Base-by-base conservation (phyloP, 2,329 filamentous ascomycete genomes). In the Botryotinia convoluta region DNA sequence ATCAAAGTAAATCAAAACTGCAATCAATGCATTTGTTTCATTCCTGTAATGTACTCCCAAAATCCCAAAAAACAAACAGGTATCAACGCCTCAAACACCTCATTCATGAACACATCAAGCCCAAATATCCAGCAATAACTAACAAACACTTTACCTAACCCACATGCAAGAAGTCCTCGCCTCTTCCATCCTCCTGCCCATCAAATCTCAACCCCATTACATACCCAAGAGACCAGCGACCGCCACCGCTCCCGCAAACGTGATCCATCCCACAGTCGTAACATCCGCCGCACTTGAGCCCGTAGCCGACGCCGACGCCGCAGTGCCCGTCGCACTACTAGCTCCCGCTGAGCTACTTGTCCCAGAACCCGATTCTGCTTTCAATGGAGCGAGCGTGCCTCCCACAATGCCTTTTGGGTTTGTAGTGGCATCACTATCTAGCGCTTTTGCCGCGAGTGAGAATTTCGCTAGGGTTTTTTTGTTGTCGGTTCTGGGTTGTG, bases 201-300 rank as follows among this genome's bases (percentile, higher is more conserved):
- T 16, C 8, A 39, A 44, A 63, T 20, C 22, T 16, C 37, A 29
- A 44, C 29, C 10, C n/a, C 7, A 18, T 64, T 59, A 69, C 65
- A 57, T 32, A 16, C 35, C 18, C 65, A 69, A 44, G 22, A 69
- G 65, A 8, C 65, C 65, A n/a, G 48, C 65, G 10, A 69, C 48
- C 14, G 18, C 48, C 48, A 69, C 35, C 18, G 65, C 65, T 16
- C 65, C 48, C 26, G 10, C 48, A 69, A 69, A 69, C 6, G 48
- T 57, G 9, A 59, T 32, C 65, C 65, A 69, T 1, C 65, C 65
- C n/a, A 57, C 65, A 12, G 10, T 37, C 35, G 26, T n/a, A 42
- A 57, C 20, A 57, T 51, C 65, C 26, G 37, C 65, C 7, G 9
- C 65, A 69, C 65, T 57, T 3, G 65, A 69, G 4, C 48, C 12